These are phyloP conservation scores for Hypholoma fasciculare DNA, from an alignment of 768 basidiomycete species.

Conservation along the genomic window DNA sequence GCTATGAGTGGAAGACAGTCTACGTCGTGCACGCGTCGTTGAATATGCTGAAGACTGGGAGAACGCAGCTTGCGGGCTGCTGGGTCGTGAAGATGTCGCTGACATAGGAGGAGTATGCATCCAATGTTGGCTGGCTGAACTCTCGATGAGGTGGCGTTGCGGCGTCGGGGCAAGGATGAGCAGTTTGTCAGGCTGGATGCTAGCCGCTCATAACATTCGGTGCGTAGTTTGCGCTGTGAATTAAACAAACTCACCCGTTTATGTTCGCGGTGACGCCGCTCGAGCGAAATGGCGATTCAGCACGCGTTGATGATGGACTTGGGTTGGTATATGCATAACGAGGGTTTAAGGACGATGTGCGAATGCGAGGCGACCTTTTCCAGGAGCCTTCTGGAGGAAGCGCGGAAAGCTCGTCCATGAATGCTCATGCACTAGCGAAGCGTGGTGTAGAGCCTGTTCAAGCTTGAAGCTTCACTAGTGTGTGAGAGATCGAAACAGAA, in stretches of 20 bases:
- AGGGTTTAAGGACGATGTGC: slow-evolving; percentile 31
- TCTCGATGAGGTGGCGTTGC: slow-evolving; percentile 64
- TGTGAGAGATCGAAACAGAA: no score
- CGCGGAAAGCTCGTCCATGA: slow-evolving; percentile 41
- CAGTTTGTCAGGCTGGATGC: slow-evolving; percentile 14
- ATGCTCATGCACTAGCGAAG: neutral
- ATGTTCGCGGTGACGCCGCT: slow-evolving; percentile 9
- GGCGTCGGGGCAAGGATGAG: slow-evolving; percentile 66
- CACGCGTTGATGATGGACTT: slow-evolving; percentile 26
- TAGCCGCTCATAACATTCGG: neutral
- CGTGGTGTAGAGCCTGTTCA: neutral
- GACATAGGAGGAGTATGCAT: slow-evolving; percentile 49
- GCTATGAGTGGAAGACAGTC: slow-evolving; percentile 4
- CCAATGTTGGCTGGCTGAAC: slow-evolving; percentile 61
- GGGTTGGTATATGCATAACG: slow-evolving; percentile 26
- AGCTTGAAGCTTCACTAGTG: no score
- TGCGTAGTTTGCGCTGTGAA: slow-evolving; percentile 4
- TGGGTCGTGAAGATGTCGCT: slow-evolving; percentile 43
- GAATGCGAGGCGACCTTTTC: slow-evolving; percentile 26
- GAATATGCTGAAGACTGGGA: neutral
- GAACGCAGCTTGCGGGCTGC: slow-evolving; percentile 7
- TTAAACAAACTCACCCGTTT: slow-evolving; percentile 11
- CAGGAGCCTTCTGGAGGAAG: slow-evolving; percentile 34
- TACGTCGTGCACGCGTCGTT: neutral
- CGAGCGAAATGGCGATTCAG: slow-evolving; percentile 11